Evolutionary conservation across 148 eudicot species (phyloP), one percentile per base, ranked within the genome.

Genomic region (Amaranthus palmeri): DNA sequence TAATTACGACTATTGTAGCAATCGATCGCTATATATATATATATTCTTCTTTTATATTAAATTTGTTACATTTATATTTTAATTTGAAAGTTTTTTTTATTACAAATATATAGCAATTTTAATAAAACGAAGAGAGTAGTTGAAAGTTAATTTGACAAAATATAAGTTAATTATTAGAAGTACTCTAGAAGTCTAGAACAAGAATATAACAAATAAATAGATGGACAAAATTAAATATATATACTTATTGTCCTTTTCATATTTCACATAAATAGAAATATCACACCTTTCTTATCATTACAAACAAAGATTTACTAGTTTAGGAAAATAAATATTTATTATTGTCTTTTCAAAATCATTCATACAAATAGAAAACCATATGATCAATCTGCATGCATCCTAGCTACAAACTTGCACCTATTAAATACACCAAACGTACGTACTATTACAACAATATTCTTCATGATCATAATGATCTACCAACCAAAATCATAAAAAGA

Each of bases 241-340:
- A 71, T 41, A 54, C 44, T 61, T 11, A 48, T 13, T 53, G 61
- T 72, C 76, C 18, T 47, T 44, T 44, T 72, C 69, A 18, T 40
- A 61, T 41, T 72, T 72, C 75, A 63, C 40, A 15, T 8, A 72
- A 44, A 62, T 63, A 72, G 68, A 72, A 72, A 63, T 47, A 50
- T 50, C 43, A 13, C 25, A 17, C 18, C 36, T 25, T 25, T 25
- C 36, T 25, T 25, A 25, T 25, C 2, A 25, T 25, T 25, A 47
- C 62, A 54, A 65, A 73, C 14, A 65, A 55, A 17, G 11, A 51
- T 73, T 73, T 65, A 70, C 68, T 42, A 45, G 55, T 56, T 46
- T 55, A 50, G 70, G 70, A 55, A 54, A 65, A 65, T 65, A 25
- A 54, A 55, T 68, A 73, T 65, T 73, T 73, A 54, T 47, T 54